Evolutionary conservation across 2,329 filamentous ascomycete species (phyloP).

Genomic region (Penicillium sp.): DNA sequence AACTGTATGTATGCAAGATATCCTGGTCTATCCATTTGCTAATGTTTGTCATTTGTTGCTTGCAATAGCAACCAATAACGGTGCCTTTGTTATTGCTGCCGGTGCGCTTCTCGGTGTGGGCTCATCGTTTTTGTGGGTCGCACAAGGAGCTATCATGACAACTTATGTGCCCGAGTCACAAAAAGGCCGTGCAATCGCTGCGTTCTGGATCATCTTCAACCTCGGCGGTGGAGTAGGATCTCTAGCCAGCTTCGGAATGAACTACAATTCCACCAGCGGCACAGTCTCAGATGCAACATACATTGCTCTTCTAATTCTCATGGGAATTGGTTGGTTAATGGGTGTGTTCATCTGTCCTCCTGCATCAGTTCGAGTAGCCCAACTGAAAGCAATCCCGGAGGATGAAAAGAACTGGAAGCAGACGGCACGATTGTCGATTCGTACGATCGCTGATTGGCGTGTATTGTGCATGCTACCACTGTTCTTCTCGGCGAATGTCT

Average conservation of each 20-base stretch:
- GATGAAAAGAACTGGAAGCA: slow-evolving; percentile 43
- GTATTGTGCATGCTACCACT: slow-evolving; percentile 54
- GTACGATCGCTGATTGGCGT: slow-evolving; percentile 45
- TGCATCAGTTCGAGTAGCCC: slow-evolving; percentile 41
- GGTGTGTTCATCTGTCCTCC: slow-evolving; percentile 53
- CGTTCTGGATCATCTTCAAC: slow-evolving; percentile 52
- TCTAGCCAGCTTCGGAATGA: slow-evolving; percentile 48
- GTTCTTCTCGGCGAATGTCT: slow-evolving; percentile 58
- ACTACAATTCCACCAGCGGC: slow-evolving; percentile 42
- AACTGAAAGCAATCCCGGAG: slow-evolving; percentile 40
- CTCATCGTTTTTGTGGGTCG: slow-evolving; percentile 49
- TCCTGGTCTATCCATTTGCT: neutral
- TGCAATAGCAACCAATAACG: slow-evolving; percentile 35
- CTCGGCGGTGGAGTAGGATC: slow-evolving; percentile 48
- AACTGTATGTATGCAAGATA: slow-evolving; percentile 31
- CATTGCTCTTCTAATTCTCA: slow-evolving; percentile 52
- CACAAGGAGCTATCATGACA: slow-evolving; percentile 53
- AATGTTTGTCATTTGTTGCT: neutral
- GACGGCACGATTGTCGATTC: slow-evolving; percentile 33
- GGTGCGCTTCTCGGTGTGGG: slow-evolving; percentile 51
- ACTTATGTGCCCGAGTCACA: slow-evolving; percentile 47
- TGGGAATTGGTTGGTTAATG: slow-evolving; percentile 52
- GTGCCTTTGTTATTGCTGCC: slow-evolving; percentile 47
- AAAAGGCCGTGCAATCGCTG: slow-evolving; percentile 46
- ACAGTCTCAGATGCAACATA: slow-evolving; percentile 55